A percentile compares a stretch with the other conserved stretches of the same genome.
These are phyloP conservation scores for Leccinellum rugosiceps DNA, from an alignment of 768 basidiomycete species.

Conservation along the genomic window DNA sequence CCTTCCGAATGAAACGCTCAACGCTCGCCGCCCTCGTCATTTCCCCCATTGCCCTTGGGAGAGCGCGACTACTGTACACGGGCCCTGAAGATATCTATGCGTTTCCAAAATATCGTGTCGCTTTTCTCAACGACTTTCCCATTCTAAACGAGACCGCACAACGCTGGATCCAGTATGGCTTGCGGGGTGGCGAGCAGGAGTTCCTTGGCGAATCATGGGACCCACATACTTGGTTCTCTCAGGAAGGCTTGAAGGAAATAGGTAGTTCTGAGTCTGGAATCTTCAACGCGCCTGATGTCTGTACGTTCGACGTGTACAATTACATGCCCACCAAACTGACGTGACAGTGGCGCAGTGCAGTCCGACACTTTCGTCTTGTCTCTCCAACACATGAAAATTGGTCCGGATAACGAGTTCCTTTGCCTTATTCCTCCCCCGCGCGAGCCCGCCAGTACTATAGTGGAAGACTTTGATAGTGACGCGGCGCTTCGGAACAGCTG, in stretches of 20 bases:
- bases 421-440: slow-evolving; percentile 74
- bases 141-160: slow-evolving; percentile 69
- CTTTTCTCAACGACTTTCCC: slow-evolving; percentile 78
- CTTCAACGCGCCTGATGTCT: slow-evolving; percentile 26
- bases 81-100: slow-evolving; percentile 79
- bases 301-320: slow-evolving; percentile 34
- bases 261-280: slow-evolving; percentile 47
- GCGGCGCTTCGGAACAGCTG: slow-evolving; percentile 72
- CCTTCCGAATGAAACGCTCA: slow-evolving; percentile 17
- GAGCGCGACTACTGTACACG: slow-evolving; percentile 51
- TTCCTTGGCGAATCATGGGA: slow-evolving; percentile 67
- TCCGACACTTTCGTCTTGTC: slow-evolving; percentile 38
- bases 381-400: slow-evolving; percentile 75
- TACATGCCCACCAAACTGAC: slow-evolving; percentile 12
- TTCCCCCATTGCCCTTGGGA: slow-evolving; percentile 10
- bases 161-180: slow-evolving; percentile 69
- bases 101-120: slow-evolving; percentile 77
- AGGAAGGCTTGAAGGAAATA: slow-evolving; percentile 53
- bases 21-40: slow-evolving; percentile 16
- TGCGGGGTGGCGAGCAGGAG: slow-evolving; percentile 71
- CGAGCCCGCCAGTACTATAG: slow-evolving; percentile 35
- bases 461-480: slow-evolving; percentile 58
- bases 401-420: slow-evolving; percentile 64
- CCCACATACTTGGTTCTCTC: slow-evolving; percentile 37
- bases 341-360: slow-evolving; percentile 17